phyloP scores from a whole-genome alignment of 495 filamentous ascomycete genomes.

The Margaritispora aquatica region DNA sequence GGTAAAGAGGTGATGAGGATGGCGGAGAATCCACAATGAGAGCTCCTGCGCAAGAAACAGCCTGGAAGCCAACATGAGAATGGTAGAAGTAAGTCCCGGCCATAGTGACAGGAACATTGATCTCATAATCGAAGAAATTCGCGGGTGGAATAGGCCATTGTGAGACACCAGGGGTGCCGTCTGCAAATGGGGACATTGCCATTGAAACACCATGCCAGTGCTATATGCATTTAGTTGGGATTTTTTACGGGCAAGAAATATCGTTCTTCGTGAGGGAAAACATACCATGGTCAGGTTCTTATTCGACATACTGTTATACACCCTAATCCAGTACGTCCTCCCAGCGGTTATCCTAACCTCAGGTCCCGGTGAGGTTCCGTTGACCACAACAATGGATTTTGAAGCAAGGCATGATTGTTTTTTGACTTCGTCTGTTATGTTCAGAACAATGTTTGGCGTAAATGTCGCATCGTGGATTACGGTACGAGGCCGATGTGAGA shows the following conservation, averaged over 20 bases:
- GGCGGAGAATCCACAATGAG: conserved; percentile 47
- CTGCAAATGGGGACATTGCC: conserved; percentile 47
- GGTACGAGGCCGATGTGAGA: neutral
- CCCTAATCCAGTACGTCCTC: conserved; percentile 47
- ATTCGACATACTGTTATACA: conserved; percentile 51
- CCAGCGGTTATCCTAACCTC: conserved; percentile 40
- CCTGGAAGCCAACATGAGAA: conserved; percentile 52
- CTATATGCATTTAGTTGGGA: too few relatives aligned
- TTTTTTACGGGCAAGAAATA: too few relatives aligned
- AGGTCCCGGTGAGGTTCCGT: conserved; percentile 49
- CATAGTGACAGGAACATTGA: conserved; percentile 38
- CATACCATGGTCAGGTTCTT: conserved; percentile 49
- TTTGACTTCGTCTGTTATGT: conserved; percentile 33
- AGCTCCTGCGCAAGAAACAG: conserved; percentile 43
- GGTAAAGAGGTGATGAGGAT: conserved; percentile 31
- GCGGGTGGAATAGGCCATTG: conserved; percentile 55
- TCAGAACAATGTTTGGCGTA: conserved; percentile 43
- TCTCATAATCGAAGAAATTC: conserved; percentile 58
- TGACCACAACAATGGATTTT: conserved; percentile 41
- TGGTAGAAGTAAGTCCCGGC: conserved; percentile 57
- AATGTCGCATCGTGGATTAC: conserved; percentile 34
- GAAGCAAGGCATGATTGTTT: conserved; percentile 35
- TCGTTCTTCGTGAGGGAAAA: neutral
- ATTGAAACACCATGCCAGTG: conserved; percentile 58
- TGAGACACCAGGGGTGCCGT: conserved; percentile 44